Evolutionary conservation across 2,329 filamentous ascomycete genomes (phyloP), one percentile per base, ranked within the genome.

Genomic region (Tolypocladium nubicola): DNA sequence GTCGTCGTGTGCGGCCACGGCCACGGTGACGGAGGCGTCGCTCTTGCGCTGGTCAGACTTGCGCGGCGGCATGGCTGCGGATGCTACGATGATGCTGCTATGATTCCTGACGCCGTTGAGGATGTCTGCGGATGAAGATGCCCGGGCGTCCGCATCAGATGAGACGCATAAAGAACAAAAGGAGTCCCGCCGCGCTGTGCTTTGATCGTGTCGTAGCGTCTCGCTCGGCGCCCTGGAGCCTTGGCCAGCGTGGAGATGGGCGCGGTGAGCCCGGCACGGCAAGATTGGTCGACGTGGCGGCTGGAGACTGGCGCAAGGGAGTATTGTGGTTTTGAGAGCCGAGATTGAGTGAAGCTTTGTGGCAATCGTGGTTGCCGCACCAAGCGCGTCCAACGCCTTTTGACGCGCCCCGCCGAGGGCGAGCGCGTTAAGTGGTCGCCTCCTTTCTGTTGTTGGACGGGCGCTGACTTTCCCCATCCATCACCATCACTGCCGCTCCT

Each of bases 31-130:
- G 13, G 79, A 76, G 49, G 73, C 73, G 61, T 79, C 75, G 71
- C 74, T 76, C 60, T 71, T 73, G 60, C 73, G 73, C 35, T 71
- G 64, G 62, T 82, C 80, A 61, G 76, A 79, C 68, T 85, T 85
- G 56, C 78, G 76, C 33, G 81, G 75, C 53, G 81, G 79, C 82
- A 84, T 84, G 56, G 63, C 60, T 61, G 53, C 21, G 35, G 11
- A 1, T 26, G 33, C 19, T 5, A 11, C 30, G 35, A 7, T 13
- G 57, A 57, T 40, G 40, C 23, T 5, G 9, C 26, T 26, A 47
- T 45, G 56, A 54, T 52, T 56, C 63, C 58, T 58, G 47, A 37
- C n/a, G 30, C 47, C 19, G 7, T 58, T 57, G 37, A 19, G 30
- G 39, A 16, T 52, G n/a, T 13, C n/a, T 50, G 7, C 47, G 52